phyloP scores from a whole-genome alignment of 768 basidiomycete species.

The Leccinum longicurvipes region DNA sequence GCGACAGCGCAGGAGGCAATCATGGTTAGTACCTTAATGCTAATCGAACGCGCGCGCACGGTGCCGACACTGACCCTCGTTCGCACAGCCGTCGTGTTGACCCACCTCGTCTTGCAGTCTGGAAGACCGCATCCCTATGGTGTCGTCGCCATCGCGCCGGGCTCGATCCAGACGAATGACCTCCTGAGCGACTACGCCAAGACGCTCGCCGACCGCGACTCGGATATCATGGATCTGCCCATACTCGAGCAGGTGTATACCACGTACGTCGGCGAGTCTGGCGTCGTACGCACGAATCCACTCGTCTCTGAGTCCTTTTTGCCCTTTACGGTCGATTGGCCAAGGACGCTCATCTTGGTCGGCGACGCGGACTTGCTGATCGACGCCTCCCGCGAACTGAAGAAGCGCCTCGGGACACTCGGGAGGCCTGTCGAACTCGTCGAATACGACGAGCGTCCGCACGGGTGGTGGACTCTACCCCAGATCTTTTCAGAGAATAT shows the following conservation, averaged over 20 bases:
- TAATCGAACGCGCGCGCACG: neutral
- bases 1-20: constrained; percentile 28
- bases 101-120: constrained; percentile 47
- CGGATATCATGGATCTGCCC: neutral
- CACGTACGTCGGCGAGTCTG: constrained; percentile 14
- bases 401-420: neutral
- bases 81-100: constrained; percentile 18
- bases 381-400: constrained; percentile 12
- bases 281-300: constrained; percentile 11
- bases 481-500: constrained; percentile 14
- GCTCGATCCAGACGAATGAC: constrained; percentile 2
- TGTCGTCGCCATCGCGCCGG: constrained; percentile 55
- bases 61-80: neutral
- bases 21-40: constrained; percentile 13
- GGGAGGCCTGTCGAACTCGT: constrained; percentile 17
- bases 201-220: neutral
- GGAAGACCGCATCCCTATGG: constrained; percentile 47
- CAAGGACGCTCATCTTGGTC: constrained; percentile 20
- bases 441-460: constrained; percentile 22
- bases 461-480: constrained; percentile 21
- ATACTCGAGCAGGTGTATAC: rapidly evolving
- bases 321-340: constrained; percentile 19
- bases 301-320: constrained; percentile 16
- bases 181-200: neutral
- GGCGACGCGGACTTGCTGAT: constrained; percentile 15